Base-by-base conservation (phyloP, 1,284 basidiomycete genomes). In the Trichosporon inkin region DNA sequence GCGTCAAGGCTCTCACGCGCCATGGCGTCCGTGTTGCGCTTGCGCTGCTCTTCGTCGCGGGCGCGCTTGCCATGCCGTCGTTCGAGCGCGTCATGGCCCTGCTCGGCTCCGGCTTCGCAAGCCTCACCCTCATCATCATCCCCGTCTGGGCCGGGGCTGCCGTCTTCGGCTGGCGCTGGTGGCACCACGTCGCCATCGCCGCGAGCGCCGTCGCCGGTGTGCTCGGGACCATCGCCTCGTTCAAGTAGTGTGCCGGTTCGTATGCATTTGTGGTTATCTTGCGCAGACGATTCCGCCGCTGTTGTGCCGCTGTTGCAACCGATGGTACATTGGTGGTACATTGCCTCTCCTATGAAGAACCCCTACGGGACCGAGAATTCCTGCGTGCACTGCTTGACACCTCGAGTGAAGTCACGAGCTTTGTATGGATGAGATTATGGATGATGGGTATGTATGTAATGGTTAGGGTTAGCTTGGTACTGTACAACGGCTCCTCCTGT, bases 41-140 rank as follows among this genome's bases (percentile, higher is more conserved):
- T 34, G 84, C 87, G 0, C 65, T 83, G 10, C 66, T 86, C 44
- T 82, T 87, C 19, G 85, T 92, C 17, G 72, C 79, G 28, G 84
- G 88, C 37, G 92, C 90, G 2, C 86, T 94, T 62, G 74, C 86
- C 60, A 79, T 96, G 40, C 93, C 94, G 1, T 84, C 89, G 57
- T 96, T 97, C 73, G 88, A 89, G 69, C 83, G 86, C 6, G 82
- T 92, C 71, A 91, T 96, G 88, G 86, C 86, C 14, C 88, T 93
- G 70, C 80, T 94, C 41, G 92, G 92, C 3, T 86, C 86, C 10
- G 91, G 90, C 71, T 85, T 88, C 49, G 88, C 89, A 0, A 90
- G 92, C 70, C 78, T 88, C 64, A 83, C 90, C n/a, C 87, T 86
- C 66, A 84, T 90, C 47, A 86, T 92, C 66, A 86, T 88, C 1